phyloP scores from a whole-genome alignment of 2,329 filamentous ascomycete species.

The Fonsecaea nubica region DNA sequence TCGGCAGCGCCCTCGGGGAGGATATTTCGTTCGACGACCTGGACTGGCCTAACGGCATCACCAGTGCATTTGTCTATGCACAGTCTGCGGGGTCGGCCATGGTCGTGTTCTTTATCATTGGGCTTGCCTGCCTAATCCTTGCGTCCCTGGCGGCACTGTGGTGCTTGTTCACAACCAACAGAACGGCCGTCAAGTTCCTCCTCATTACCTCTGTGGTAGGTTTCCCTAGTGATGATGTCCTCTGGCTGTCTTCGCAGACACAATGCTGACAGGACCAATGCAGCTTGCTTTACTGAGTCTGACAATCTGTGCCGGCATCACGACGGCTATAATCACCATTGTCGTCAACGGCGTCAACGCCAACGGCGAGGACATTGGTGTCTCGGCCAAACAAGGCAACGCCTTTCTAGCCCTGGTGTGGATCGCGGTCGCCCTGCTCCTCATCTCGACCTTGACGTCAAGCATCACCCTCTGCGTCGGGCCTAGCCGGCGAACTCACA shows the following conservation, averaged over 20 bases:
- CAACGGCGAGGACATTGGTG: conserved; percentile 12
- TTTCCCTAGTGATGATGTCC: neutral
- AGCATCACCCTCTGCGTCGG: conserved; percentile 3
- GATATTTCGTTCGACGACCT: conserved; percentile 10
- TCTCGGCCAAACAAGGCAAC: conserved; percentile 14
- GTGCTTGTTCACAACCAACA: neutral
- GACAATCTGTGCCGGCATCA: conserved; percentile 1
- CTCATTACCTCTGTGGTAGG: conserved; percentile 1
- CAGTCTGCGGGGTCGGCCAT: conserved; percentile 7
- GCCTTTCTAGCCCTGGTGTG: conserved; percentile 17
- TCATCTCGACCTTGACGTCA: conserved; percentile 12
- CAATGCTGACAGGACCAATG: neutral
- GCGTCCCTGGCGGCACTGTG: neutral
- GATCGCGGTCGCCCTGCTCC: conserved; percentile 10
- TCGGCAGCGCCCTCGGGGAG: neutral
- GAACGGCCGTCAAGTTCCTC: neutral
- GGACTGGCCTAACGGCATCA: conserved; percentile 19
- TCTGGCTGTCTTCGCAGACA: neutral
- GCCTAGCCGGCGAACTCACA: neutral
- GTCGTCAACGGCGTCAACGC: conserved; percentile 19
- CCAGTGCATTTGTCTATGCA: conserved; percentile 16
- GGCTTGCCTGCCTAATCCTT: conserved; percentile 9
- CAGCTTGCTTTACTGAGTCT: conserved; percentile 10
- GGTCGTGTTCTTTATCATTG: conserved; percentile 21
- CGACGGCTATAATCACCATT: conserved; percentile 12